Base-by-base conservation (phyloP, 768 basidiomycete species). In the Clavulina sp. region DNA sequence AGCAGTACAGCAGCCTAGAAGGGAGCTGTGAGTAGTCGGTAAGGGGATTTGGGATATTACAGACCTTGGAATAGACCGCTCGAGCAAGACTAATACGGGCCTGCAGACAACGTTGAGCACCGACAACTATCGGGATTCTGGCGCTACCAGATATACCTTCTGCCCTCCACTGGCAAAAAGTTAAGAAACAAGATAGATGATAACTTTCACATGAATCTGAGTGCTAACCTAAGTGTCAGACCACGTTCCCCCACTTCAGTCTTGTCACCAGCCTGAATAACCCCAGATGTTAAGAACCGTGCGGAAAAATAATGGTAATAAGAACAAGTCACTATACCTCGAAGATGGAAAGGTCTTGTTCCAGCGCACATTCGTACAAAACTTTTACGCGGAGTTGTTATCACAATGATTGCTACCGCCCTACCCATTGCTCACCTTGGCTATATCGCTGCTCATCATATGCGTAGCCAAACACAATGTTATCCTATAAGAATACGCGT, bases 231-330 rank as follows among this genome's bases (percentile, higher is more conserved):
- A 30, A 76, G 57, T 1, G 76, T 81, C 6, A 78, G 61, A 1
- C 80, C 80, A 58, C 77, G 79, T 60, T 83, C 80, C 5, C 81
- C 80, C 21, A 82, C 75, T 63, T 84, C 80, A 5, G 80, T 81
- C 48, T 7, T 7, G 19, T 19, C 34, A 38, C 7, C 34, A 38
- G 19, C 19, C 7, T 38, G 7, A 38, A 19, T 7, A 38, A 7
- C 9, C 34, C 34, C n/a, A n/a, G n/a, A n/a, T n/a, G n/a, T n/a
- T 19, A 7, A 7, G 9, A 7, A 38, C 7, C 9, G 9, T 38
- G 9, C 9, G 34, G 19, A 38, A 7, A 38, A 19, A 7, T 19
- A 38, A 7, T 38, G 9, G 34, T 38, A 38, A 7, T 63, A 82
- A 80, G 4, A 80, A 80, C 33, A 68, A 57, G 58, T 82, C 81